phyloP scores from a whole-genome alignment of 2,329 filamentous ascomycete species.

The Calonectria multiphialidica region DNA sequence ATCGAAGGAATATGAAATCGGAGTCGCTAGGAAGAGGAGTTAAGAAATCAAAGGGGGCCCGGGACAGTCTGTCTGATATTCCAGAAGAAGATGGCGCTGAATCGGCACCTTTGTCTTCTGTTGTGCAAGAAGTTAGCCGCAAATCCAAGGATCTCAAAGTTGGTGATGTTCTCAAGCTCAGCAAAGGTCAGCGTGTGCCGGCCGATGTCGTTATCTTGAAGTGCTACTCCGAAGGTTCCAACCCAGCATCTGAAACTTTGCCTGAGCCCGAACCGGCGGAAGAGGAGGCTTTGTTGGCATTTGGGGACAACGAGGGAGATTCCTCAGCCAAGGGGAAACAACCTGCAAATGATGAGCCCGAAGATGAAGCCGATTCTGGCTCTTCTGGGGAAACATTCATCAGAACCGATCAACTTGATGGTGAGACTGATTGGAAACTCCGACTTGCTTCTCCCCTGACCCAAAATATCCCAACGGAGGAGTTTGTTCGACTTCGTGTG shows the following conservation, averaged over 20 bases:
- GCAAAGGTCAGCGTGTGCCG: slow-evolving; percentile 92
- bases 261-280: slow-evolving; percentile 48
- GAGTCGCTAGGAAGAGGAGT: slow-evolving; percentile 45
- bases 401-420: slow-evolving; percentile 95
- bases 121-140: slow-evolving; percentile 76
- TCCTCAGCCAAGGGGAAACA: slow-evolving; percentile 51
- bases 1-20: slow-evolving; percentile 58
- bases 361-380: slow-evolving; percentile 49
- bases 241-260: slow-evolving; percentile 44
- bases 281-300: slow-evolving; percentile 57
- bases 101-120: slow-evolving; percentile 57
- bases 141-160: slow-evolving; percentile 92
- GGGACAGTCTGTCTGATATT: slow-evolving; percentile 69
- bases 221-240: slow-evolving; percentile 72
- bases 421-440: slow-evolving; percentile 98
- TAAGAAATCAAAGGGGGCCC: slow-evolving; percentile 46
- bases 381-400: slow-evolving; percentile 93
- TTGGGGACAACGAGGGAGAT: slow-evolving; percentile 51
- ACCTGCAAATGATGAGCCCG: slow-evolving; percentile 42
- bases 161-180: slow-evolving; percentile 93
- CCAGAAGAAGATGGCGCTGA: slow-evolving; percentile 72
- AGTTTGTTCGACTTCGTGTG: slow-evolving; percentile 78
- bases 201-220: slow-evolving; percentile 95
- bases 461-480: slow-evolving; percentile 79
- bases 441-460: slow-evolving; percentile 88